Percentiles rank a stretch among this genome's conserved stretches.
Conservation (phyloP, 345 rosid species). For the Pistacia vera region DNA sequence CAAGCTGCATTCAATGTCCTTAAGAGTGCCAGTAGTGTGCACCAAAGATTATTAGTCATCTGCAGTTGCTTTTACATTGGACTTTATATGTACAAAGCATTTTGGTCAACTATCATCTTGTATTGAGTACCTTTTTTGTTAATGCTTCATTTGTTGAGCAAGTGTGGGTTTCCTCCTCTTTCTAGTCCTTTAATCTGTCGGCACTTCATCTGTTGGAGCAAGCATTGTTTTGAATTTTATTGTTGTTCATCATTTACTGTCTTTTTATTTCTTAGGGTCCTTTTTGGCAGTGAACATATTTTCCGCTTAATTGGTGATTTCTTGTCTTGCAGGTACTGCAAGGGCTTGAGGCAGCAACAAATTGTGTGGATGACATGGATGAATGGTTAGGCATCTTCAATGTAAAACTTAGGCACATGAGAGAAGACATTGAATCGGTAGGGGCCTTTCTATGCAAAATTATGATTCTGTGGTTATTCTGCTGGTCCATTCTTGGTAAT, state of each 20-base stretch:
- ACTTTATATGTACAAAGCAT: neutral
- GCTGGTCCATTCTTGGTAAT: conserved; percentile 9
- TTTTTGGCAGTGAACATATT: neutral
- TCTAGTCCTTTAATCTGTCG: neutral
- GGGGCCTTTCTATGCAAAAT: conserved; percentile 16
- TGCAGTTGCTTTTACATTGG: neutral
- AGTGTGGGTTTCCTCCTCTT: neutral
- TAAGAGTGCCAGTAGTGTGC: neutral
- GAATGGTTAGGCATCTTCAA: conserved; percentile 98
- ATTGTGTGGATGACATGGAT: conserved; percentile 97
- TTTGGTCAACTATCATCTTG: neutral
- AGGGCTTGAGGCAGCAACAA: conserved; percentile 95
- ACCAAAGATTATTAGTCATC: neutral
- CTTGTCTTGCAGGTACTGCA: conserved; percentile 70
- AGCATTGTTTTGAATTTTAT: neutral
- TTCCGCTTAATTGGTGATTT: conserved; percentile 15
- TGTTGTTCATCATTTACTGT: neutral
- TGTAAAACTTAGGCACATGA: conserved; percentile 97
- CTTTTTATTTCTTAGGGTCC: neutral
- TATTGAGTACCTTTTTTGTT: conserved; percentile 1
- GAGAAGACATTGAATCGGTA: conserved; percentile 98
- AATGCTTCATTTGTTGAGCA: neutral
- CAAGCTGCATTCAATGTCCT: neutral
- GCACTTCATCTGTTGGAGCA: neutral
- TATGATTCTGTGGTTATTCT: conserved; percentile 18